Conservation (phyloP, 345 rosid species). For the Erysimum cheiranthoides region DNA sequence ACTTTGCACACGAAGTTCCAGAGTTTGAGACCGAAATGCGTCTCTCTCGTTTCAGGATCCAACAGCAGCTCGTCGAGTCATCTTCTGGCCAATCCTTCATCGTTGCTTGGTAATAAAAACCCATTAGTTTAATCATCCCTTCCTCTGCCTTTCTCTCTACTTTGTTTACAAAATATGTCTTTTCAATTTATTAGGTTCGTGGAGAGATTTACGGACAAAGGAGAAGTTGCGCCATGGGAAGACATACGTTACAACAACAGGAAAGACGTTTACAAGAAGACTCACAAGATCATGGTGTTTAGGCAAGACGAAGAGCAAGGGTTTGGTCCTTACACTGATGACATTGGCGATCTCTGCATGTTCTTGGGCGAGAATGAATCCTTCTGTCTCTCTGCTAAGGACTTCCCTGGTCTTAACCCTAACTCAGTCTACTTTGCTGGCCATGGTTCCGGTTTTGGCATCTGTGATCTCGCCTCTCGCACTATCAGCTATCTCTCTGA, state of each 20-base stretch:
- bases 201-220: background rate
- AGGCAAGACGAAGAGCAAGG: slow-evolving; percentile 9
- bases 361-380: slow-evolving; percentile 1
- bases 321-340: background rate
- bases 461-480: slow-evolving; percentile 9
- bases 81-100: slow-evolving; percentile 1
- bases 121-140: no score
- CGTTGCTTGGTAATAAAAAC: background rate
- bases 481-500: background rate
- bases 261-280: background rate
- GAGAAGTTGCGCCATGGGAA: slow-evolving; percentile 4
- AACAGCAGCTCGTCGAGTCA: slow-evolving; percentile 7
- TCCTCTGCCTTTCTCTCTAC: no score
- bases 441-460: slow-evolving; percentile 10
- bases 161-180: no score
- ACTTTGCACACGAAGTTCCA: background rate
- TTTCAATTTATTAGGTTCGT: no score
- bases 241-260: background rate
- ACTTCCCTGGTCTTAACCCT: slow-evolving; percentile 12
- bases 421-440: slow-evolving; percentile 17
- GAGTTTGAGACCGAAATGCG: background rate
- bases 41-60: slow-evolving; percentile 18
- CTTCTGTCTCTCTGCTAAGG: background rate
- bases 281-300: slow-evolving; percentile 18
- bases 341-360: slow-evolving; percentile 19